These are phyloP conservation scores for Teratosphaeria nubilosa DNA, from an alignment of 2,329 filamentous ascomycete species.

Conservation along the genomic window DNA sequence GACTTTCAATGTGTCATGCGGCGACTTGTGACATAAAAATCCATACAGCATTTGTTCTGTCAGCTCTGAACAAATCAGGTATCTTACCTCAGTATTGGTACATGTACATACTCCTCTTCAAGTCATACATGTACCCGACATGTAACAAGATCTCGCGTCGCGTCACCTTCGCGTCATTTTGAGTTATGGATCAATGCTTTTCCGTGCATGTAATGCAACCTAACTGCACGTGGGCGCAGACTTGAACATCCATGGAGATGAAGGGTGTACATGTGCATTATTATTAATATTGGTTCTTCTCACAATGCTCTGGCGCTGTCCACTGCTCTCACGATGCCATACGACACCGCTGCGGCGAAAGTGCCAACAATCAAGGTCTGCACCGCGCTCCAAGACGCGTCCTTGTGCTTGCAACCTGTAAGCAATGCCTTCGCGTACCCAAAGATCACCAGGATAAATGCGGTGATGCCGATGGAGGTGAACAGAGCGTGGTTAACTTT, in stretches of 20 bases:
- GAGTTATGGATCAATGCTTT: not conserved
- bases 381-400: constrained; percentile 21
- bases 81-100: no score
- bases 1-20: no score
- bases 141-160: not conserved
- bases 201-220: no score
- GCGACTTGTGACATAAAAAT: no score
- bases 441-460: constrained; percentile 39
- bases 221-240: no score
- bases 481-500: constrained; percentile 33
- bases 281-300: no score
- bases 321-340: constrained; percentile 30
- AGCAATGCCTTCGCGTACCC: constrained; percentile 39
- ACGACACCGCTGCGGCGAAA: constrained; percentile 27
- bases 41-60: no score
- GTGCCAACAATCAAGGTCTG: constrained; percentile 29
- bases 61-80: no score
- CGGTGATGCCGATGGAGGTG: constrained; percentile 44
- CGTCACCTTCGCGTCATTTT: not conserved
- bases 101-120: no score
- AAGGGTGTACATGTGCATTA: no score
- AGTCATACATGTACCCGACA: no score
- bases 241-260: no score
- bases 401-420: constrained; percentile 12
- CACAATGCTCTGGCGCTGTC: constrained; percentile 6